A percentile compares a stretch with the other conserved stretches of the same genome.
These are phyloP conservation scores for Dioscorea dumetorum DNA, from an alignment of 106 monocot genomes.

Conservation along the genomic window DNA sequence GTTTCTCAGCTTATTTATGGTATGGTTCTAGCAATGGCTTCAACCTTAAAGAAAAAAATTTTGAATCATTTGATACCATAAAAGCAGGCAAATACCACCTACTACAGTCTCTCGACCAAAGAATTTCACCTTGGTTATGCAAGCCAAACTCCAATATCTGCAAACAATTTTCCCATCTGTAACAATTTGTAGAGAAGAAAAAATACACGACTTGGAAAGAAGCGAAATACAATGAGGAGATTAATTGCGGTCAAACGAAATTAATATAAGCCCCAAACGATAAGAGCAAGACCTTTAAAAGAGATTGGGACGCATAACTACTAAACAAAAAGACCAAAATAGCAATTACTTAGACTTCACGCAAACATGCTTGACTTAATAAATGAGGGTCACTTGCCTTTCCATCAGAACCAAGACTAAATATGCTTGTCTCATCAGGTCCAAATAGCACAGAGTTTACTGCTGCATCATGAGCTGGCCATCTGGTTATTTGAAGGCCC, in stretches of 20 bases:
- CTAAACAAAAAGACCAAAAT: no score
- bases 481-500: slow-evolving; percentile 92
- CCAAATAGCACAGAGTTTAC: slow-evolving; percentile 87
- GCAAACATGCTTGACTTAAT: no score
- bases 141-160: slow-evolving; percentile 97
- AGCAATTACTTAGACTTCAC: no score
- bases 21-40: no score
- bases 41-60: no score
- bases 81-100: slow-evolving; percentile 37
- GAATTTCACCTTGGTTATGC: slow-evolving; percentile 94
- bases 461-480: slow-evolving; percentile 97
- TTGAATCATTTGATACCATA: no score
- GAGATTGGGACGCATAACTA: no score
- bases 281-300: neutral
- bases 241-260: no score
- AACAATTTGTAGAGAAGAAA: neutral
- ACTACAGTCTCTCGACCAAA: slow-evolving; percentile 96
- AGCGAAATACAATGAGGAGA: no score
- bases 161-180: neutral
- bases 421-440: slow-evolving; percentile 96
- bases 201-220: neutral
- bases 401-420: slow-evolving; percentile 92
- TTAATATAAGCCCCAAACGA: neutral
- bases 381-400: slow-evolving; percentile 39
- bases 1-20: no score